Evolutionary conservation across 768 basidiomycete genomes (phyloP).

Genomic region (Coprinellus micaceus): DNA sequence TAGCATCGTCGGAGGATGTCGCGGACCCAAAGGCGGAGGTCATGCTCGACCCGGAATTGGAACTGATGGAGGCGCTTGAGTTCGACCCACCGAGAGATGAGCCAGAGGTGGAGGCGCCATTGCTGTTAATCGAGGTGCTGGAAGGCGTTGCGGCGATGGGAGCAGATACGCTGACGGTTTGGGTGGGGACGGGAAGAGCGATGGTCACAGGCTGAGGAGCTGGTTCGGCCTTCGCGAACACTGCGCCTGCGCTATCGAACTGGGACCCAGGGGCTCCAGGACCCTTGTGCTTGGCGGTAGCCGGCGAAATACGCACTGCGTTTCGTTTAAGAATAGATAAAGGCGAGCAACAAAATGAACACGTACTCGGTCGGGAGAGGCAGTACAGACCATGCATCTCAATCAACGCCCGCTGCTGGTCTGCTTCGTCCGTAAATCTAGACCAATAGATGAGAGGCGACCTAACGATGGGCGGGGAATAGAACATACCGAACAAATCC

Average conservation of each 20-base stretch:
- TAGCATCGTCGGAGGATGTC: slow-evolving; percentile 50
- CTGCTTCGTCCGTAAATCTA: slow-evolving; percentile 84
- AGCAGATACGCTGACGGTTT: slow-evolving; percentile 65
- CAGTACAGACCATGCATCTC: slow-evolving; percentile 93
- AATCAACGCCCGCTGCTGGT: slow-evolving; percentile 84
- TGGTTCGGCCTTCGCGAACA: slow-evolving; percentile 44
- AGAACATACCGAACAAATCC: slow-evolving; percentile 79
- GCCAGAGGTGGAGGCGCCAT: slow-evolving; percentile 40
- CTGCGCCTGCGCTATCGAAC: slow-evolving; percentile 29
- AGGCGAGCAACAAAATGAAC: slow-evolving; percentile 21
- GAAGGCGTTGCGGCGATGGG: slow-evolving; percentile 55
- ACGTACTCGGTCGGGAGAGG: slow-evolving; percentile 81
- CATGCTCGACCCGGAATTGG: slow-evolving; percentile 47
- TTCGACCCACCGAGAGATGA: slow-evolving; percentile 49
- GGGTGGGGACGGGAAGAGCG: slow-evolving; percentile 40
- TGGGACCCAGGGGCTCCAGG: slow-evolving; percentile 7
- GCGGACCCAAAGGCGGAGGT: slow-evolving; percentile 46
- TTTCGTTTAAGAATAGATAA: slow-evolving; percentile 15
- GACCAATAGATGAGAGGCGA: slow-evolving; percentile 11
- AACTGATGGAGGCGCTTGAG: slow-evolving; percentile 50
- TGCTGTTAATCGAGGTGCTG: slow-evolving; percentile 31
- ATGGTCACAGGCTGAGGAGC: slow-evolving; percentile 41
- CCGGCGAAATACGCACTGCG: slow-evolving; percentile 86
- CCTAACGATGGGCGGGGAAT: slow-evolving; percentile 4
- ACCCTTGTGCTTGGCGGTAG: slow-evolving; percentile 79